These are phyloP conservation scores for Schizothecium vesticola DNA, from an alignment of 495 filamentous ascomycete species.

Conservation along the genomic window DNA sequence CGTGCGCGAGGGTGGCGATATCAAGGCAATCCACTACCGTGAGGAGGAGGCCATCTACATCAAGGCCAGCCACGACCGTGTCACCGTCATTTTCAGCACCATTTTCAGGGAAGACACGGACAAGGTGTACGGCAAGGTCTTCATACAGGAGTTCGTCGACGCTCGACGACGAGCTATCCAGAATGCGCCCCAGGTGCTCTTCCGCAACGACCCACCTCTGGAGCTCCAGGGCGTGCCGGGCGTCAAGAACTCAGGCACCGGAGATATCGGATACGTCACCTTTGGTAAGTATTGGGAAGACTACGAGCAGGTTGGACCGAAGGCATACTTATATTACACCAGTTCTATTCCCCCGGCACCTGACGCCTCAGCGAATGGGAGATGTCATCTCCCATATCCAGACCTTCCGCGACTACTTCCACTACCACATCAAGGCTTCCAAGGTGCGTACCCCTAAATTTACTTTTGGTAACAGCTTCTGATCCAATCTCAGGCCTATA, in stretches of 20 bases:
- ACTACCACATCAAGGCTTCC: slow-evolving; percentile 99
- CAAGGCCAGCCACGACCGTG: slow-evolving; percentile 92
- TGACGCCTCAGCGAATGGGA: slow-evolving; percentile 80
- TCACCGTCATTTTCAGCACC: slow-evolving; percentile 98
- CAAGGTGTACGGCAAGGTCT: slow-evolving; percentile 93
- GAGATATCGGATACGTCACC: slow-evolving; percentile 92
- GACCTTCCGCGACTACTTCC: slow-evolving; percentile 99
- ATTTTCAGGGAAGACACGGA: slow-evolving; percentile 97
- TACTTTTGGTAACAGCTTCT: neutral
- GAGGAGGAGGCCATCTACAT: slow-evolving; percentile 99
- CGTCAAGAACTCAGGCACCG: slow-evolving; percentile 62
- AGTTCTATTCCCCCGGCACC: slow-evolving; percentile 95
- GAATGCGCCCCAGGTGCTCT: slow-evolving; percentile 97
- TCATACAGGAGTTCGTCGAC: slow-evolving; percentile 92
- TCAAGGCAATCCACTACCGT: slow-evolving; percentile 95
- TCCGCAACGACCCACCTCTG: slow-evolving; percentile 88
- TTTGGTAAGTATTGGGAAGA: slow-evolving; percentile 62
- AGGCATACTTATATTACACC: slow-evolving; percentile 15
- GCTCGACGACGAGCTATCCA: slow-evolving; percentile 90
- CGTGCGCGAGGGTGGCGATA: slow-evolving; percentile 78
- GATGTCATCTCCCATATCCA: slow-evolving; percentile 98
- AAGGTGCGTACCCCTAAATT: slow-evolving; percentile 32
- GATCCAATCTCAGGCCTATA: slow-evolving; percentile 64
- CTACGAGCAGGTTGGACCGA: neutral
- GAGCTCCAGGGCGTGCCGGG: slow-evolving; percentile 85